phyloP scores from a whole-genome alignment of 768 basidiomycete species.

The Agrocybe praecox region DNA sequence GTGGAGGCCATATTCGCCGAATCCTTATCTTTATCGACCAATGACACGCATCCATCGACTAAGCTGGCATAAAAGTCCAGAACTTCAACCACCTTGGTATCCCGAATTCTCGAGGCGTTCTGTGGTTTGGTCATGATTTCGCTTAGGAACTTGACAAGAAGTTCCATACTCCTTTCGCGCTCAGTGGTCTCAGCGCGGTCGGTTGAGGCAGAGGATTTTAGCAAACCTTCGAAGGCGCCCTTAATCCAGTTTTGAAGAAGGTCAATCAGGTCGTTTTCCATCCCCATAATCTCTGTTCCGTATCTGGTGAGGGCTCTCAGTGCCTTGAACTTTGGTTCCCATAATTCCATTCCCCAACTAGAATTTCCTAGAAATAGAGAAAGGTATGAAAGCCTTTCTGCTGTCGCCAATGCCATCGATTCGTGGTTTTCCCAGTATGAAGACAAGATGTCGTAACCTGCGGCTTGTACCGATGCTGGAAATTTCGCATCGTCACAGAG shows the following conservation, averaged over 20 bases:
- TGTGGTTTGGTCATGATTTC: constrained; percentile 51
- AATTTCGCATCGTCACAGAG: constrained; percentile 55
- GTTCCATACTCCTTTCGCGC: constrained; percentile 64
- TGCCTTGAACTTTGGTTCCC: constrained; percentile 72
- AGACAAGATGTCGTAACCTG: constrained; percentile 73
- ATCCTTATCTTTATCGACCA: constrained; percentile 38
- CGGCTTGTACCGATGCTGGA: constrained; percentile 60
- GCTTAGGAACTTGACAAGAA: constrained; percentile 60
- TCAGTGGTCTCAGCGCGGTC: constrained; percentile 51
- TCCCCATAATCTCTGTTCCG: constrained; percentile 63
- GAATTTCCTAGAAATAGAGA: constrained; percentile 56
- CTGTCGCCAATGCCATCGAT: constrained; percentile 44
- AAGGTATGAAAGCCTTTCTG: constrained; percentile 66
- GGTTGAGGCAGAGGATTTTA: constrained; percentile 31
- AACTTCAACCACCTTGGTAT: constrained; percentile 56
- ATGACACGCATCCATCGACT: constrained; percentile 53
- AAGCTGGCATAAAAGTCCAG: constrained; percentile 62
- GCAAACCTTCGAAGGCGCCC: constrained; percentile 59
- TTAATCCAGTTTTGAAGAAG: constrained; percentile 68
- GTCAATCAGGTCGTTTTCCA: constrained; percentile 59
- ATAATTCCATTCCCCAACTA: constrained; percentile 66
- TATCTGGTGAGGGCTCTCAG: constrained; percentile 63
- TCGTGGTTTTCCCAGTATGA: constrained; percentile 69
- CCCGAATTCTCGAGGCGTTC: constrained; percentile 61
- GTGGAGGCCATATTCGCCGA: constrained; percentile 28